Percentiles rank a stretch among this genome's conserved stretches.
phyloP scores from a whole-genome alignment of 192 early-diverging fungal species.

The Backusella luteola region DNA sequence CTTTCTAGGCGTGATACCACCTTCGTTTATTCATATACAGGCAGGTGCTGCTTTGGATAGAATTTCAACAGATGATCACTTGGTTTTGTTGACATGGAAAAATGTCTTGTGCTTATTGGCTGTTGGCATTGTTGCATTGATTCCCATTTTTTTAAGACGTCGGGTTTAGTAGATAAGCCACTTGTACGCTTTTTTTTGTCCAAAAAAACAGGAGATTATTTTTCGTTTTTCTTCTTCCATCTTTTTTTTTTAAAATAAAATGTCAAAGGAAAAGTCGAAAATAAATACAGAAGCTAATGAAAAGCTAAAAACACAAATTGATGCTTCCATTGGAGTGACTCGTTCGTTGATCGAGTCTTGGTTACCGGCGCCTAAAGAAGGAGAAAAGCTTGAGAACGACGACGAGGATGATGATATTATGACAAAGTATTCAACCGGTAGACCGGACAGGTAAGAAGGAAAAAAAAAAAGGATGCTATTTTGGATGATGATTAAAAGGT shows the following conservation, averaged over 20 bases:
- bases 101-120: conserved; percentile 47
- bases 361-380: conserved; percentile 36
- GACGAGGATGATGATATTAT: conserved; percentile 14
- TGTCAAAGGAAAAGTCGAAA: conserved; percentile 28
- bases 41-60: conserved; percentile 53
- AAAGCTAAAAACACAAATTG: conserved; percentile 51
- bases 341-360: conserved; percentile 47
- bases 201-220: background rate
- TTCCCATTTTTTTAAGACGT: conserved; percentile 47
- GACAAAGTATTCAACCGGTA: conserved; percentile 25
- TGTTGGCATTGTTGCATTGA: conserved; percentile 41
- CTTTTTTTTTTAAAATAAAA: background rate
- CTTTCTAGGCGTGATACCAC: conserved; percentile 48
- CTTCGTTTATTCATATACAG: conserved; percentile 56
- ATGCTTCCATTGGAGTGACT: conserved; percentile 46
- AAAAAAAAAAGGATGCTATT: background rate
- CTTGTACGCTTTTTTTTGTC: background rate
- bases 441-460: conserved; percentile 35
- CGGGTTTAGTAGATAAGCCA: background rate
- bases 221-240: background rate
- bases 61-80: conserved; percentile 42
- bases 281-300: conserved; percentile 42
- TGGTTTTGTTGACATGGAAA: conserved; percentile 43
- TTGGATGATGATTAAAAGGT: background rate
- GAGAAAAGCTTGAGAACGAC: conserved; percentile 41